A percentile compares a stretch with the other conserved stretches of the same genome.
These are phyloP conservation scores for Tetraselmis striata DNA, from an alignment of 139 green algal genomes.

Conservation along the genomic window DNA sequence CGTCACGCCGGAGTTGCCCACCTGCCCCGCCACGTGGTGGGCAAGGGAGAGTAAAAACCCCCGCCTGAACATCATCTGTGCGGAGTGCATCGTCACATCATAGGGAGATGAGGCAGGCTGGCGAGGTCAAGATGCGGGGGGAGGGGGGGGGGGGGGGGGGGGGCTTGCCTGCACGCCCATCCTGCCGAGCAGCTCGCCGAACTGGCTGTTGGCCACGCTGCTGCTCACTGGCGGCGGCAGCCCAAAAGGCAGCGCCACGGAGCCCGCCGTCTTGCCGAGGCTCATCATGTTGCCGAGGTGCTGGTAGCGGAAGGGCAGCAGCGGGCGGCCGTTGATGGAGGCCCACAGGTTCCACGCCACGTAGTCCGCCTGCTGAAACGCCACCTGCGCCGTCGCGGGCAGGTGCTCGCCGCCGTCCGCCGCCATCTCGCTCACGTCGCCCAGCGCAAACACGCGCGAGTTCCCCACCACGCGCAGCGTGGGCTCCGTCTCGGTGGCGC, in stretches of 20 bases:
- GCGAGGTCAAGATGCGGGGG: constrained; percentile 1
- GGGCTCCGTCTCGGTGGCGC: constrained; percentile 66
- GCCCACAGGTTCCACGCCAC: constrained; percentile 97
- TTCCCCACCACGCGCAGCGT: constrained; percentile 66
- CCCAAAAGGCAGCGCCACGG: constrained; percentile 72
- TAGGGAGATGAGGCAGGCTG: too few species aligned
- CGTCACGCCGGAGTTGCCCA: constrained; percentile 31
- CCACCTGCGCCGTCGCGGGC: constrained; percentile 82
- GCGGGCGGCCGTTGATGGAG: constrained; percentile 69
- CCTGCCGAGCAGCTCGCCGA: constrained; percentile 47
- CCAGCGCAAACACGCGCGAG: constrained; percentile 83
- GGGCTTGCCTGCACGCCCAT: constrained; percentile 36
- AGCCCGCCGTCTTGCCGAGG: constrained; percentile 50
- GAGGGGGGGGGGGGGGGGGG: constrained; percentile 8
- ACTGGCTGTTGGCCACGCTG: constrained; percentile 37
- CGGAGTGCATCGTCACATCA: too few species aligned
- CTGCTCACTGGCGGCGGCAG: constrained; percentile 33
- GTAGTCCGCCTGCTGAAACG: constrained; percentile 97
- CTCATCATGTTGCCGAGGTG: constrained; percentile 97
- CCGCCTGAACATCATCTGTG: too few species aligned
- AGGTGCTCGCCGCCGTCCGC: constrained; percentile 12
- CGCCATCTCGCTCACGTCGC: constrained; percentile 59
- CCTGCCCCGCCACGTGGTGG: too few species aligned
- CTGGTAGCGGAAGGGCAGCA: constrained; percentile 95
- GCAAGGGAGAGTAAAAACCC: too few species aligned